phyloP scores from a whole-genome alignment of 1,284 basidiomycete species.

The Flammula alnicola region DNA sequence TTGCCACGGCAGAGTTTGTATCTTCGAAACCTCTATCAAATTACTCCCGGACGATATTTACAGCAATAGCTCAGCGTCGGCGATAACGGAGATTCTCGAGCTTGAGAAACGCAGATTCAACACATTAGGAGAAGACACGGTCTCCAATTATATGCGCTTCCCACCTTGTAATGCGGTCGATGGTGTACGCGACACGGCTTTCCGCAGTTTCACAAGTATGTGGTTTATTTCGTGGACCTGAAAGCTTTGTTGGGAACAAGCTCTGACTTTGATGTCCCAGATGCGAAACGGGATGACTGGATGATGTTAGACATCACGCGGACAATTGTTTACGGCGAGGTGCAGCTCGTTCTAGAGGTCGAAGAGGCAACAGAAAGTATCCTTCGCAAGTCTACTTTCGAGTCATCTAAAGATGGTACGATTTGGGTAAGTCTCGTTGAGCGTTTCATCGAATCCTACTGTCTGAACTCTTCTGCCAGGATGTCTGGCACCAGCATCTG shows the following conservation, averaged over 20 bases:
- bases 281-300: slow-evolving; percentile 46
- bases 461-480: no score
- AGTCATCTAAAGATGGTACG: slow-evolving; percentile 42
- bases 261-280: slow-evolving; percentile 19
- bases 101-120: slow-evolving; percentile 42
- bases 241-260: slow-evolving; percentile 1
- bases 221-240: slow-evolving; percentile 4
- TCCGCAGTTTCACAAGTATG: slow-evolving; percentile 51
- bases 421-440: slow-evolving; percentile 45
- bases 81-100: slow-evolving; percentile 44
- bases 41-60: slow-evolving; percentile 40
- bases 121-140: slow-evolving; percentile 38
- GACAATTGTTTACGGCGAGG: slow-evolving; percentile 28
- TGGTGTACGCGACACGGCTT: slow-evolving; percentile 49
- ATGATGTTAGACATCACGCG: slow-evolving; percentile 49
- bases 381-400: slow-evolving; percentile 43
- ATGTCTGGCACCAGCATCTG: slow-evolving; percentile 4
- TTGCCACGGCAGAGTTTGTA: slow-evolving; percentile 49
- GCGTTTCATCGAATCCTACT: neutral
- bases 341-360: slow-evolving; percentile 52
- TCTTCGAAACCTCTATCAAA: slow-evolving; percentile 59
- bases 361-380: slow-evolving; percentile 41
- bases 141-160: slow-evolving; percentile 45
- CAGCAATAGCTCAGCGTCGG: slow-evolving; percentile 19
- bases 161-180: slow-evolving; percentile 64